Conservation (phyloP, 225 moss, liverwort and hornwort species). For the Climacium dendroides region DNA sequence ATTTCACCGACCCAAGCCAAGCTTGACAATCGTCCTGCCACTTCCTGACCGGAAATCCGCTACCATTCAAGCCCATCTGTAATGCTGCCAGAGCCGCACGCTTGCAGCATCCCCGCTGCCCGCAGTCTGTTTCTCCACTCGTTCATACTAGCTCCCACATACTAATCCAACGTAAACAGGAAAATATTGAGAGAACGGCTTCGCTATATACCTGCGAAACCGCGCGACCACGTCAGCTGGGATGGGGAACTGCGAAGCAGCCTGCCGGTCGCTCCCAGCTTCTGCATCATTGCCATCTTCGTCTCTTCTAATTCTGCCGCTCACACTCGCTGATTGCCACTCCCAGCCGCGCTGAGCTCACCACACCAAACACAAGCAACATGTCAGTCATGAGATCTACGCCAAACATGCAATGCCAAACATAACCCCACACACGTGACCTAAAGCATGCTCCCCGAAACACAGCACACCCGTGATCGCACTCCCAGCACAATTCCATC, state of each 20-base stretch:
- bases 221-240: slow-evolving; percentile 14
- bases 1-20: background rate
- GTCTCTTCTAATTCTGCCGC: background rate
- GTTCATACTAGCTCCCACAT: background rate
- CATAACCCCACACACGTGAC: background rate
- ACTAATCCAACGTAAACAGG: background rate
- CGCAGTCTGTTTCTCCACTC: background rate
- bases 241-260: slow-evolving; percentile 14
- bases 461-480: background rate
- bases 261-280: slow-evolving; percentile 19
- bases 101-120: background rate
- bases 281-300: slow-evolving; percentile 38
- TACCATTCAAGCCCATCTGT: too few species aligned
- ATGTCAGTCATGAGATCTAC: background rate
- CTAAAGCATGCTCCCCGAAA: background rate
- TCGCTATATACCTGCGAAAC: slow-evolving; percentile 8
- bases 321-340: background rate
- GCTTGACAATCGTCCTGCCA: background rate
- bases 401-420: background rate
- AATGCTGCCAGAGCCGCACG: background rate
- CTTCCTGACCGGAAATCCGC: background rate
- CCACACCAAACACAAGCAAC: background rate
- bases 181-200: background rate
- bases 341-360: background rate
- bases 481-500: background rate